Conservation (phyloP, 2,329 filamentous ascomycete genomes). For the Bipolaris bicolor region DNA sequence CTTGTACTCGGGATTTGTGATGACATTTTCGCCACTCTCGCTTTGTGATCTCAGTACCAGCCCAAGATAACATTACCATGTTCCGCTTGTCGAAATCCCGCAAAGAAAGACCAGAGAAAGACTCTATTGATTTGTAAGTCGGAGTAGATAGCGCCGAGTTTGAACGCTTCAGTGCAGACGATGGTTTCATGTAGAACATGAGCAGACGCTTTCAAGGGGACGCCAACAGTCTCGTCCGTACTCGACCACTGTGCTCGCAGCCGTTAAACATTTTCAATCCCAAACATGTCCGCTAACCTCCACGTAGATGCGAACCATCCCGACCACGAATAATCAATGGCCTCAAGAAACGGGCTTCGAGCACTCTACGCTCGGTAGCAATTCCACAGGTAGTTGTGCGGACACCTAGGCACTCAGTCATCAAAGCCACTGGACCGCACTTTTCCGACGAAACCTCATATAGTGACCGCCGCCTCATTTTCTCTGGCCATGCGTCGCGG, state of each 20-base stretch:
- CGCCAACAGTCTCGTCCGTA: not conserved
- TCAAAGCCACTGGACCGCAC: conserved; percentile 1
- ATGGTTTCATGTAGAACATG: not conserved
- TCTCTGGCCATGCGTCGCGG: conserved; percentile 47
- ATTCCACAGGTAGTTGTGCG: conserved; percentile 5
- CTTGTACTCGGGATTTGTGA: not conserved
- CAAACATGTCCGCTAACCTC: not conserved
- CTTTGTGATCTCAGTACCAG: not conserved
- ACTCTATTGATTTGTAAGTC: conserved; percentile 11
- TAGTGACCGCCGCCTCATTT: conserved; percentile 25
- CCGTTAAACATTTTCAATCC: not conserved
- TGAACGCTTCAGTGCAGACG: not conserved
- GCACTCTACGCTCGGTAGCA: conserved; percentile 6
- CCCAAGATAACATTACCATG: conserved; percentile 2
- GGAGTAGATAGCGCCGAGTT: not conserved
- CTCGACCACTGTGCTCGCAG: not conserved
- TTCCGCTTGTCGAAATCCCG: conserved; percentile 11
- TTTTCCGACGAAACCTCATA: not conserved
- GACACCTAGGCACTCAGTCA: not conserved
- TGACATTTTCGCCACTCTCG: not conserved
- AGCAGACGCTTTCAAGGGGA: not conserved
- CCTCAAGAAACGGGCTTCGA: conserved; percentile 6
- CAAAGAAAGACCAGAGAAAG: conserved; percentile 6
- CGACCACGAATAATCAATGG: conserved; percentile 11
- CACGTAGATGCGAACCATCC: conserved; percentile 15